phyloP scores from a whole-genome alignment of 129 eudicot species.

The Flaveria sonorensis region DNA sequence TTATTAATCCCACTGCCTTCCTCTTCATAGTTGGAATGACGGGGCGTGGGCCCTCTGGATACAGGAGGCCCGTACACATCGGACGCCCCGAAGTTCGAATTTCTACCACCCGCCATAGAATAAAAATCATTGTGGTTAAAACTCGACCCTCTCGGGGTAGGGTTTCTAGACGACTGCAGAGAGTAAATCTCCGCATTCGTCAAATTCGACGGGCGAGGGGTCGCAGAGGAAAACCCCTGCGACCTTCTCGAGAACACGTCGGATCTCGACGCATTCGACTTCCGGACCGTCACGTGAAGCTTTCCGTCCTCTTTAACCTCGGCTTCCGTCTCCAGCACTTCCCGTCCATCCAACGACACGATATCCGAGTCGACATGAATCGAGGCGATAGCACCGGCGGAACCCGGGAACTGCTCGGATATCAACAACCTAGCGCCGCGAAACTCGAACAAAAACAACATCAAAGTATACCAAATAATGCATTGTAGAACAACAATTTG shows the following conservation, averaged over 20 bases:
- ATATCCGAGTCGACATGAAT: constrained; percentile 83
- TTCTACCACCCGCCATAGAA: constrained; percentile 58
- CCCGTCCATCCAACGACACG: constrained; percentile 81
- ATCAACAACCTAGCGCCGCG: constrained; percentile 73
- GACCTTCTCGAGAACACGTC: constrained; percentile 65
- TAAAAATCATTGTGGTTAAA: constrained; percentile 73
- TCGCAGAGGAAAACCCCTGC: constrained; percentile 50
- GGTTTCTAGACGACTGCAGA: constrained; percentile 67
- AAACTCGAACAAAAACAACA: constrained; percentile 81
- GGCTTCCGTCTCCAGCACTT: constrained; percentile 72
- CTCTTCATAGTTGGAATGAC: constrained; percentile 76
- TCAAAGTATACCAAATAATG: constrained; percentile 83
- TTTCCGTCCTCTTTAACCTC: constrained; percentile 74
- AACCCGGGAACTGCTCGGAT: constrained; percentile 76
- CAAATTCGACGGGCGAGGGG: constrained; percentile 68
- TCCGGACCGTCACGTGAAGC: constrained; percentile 70
- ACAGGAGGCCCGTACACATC: constrained; percentile 69
- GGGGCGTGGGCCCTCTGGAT: constrained; percentile 73
- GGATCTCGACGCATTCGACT: constrained; percentile 79
- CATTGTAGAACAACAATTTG: constrained; percentile 83
- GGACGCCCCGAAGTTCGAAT: constrained; percentile 77
- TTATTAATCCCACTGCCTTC: constrained; percentile 39
- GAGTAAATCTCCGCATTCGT: constrained; percentile 85
- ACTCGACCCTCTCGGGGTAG: constrained; percentile 77
- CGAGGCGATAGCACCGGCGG: constrained; percentile 73